phyloP scores from a whole-genome alignment of 371 early-diverging fungal genomes.

The Mucor circinelloides region DNA sequence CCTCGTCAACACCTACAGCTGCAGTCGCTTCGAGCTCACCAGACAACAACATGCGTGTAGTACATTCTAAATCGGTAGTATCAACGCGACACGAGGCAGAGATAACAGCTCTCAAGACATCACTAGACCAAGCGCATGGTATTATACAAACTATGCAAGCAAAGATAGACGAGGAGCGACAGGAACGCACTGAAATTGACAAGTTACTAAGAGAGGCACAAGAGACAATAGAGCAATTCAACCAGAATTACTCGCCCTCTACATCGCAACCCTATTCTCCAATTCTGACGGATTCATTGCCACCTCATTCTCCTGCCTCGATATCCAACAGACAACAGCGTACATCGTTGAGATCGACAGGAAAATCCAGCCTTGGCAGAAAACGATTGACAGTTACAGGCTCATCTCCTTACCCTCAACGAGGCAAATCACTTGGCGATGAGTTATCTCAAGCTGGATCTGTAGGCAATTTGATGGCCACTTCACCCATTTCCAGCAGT shows the following conservation, averaged over 20 bases:
- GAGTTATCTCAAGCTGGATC: constrained; percentile 5
- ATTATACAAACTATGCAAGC: constrained; percentile 10
- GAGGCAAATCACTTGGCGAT: constrained; percentile 9
- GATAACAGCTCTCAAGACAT: background rate
- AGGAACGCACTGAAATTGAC: constrained; percentile 3
- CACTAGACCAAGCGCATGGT: constrained; percentile 6
- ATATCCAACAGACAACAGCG: background rate
- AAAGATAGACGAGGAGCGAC: background rate
- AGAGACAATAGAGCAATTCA: constrained; percentile 9
- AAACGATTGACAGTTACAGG: background rate
- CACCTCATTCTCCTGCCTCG: background rate
- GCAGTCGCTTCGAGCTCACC: background rate
- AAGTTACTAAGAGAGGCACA: constrained; percentile 15
- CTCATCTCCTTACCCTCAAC: background rate
- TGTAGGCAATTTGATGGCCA: background rate
- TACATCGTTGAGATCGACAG: background rate
- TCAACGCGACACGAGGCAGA: background rate
- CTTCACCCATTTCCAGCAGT: background rate
- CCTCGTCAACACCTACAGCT: background rate
- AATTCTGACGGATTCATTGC: background rate
- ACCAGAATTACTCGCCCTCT: background rate
- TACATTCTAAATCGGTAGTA: background rate
- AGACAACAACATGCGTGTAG: background rate
- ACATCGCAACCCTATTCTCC: background rate
- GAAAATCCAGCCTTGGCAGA: background rate